Base-by-base conservation (phyloP, 495 filamentous ascomycete species). In the Trichocladium antarcticum region DNA sequence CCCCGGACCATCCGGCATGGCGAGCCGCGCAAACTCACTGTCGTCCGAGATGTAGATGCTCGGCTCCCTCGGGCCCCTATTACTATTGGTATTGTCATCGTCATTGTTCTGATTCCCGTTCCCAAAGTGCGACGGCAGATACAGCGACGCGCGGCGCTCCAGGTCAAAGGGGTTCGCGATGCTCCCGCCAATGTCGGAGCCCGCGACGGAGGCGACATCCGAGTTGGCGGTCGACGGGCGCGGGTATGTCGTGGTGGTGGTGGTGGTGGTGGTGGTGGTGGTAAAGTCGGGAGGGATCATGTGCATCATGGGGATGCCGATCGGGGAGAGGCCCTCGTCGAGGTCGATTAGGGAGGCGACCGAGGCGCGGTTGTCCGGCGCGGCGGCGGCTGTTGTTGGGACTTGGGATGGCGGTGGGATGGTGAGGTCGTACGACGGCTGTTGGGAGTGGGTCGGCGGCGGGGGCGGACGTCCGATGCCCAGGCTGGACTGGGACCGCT, bases 201-300 rank as follows among this genome's bases (percentile, higher is more conserved):
- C 71, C 6, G 66, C 55, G 34, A 73, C 58, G 3, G 65, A 71
- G 4, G 53, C 71, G 11, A 64, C 72, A 51, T 76, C 74, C 17
- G 72, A 78, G 56, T 76, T 70, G 9, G 74, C 75, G 2, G 74
- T 78, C 14, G 74, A 79, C 1, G 73, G 74, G 5, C 73, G 63
- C n/a, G n/a, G n/a, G n/a, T n/a, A n/a, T n/a, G n/a, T n/a, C n/a
- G n/a, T n/a, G n/a, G n/a, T n/a, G n/a, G n/a, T n/a, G n/a, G n/a
- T n/a, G n/a, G n/a, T n/a, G n/a, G n/a, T n/a, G n/a, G n/a, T n/a
- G n/a, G n/a, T n/a, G n/a, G n/a, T n/a, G n/a, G n/a, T n/a, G 14
- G 60, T 63, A 14, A 63, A 53, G 20, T 71, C 67, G 5, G 69
- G 66, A 14, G 57, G 48, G 34, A 45, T 47, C 8, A 49, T 16